phyloP scores from a whole-genome alignment of 1,284 basidiomycete species.

The Malassezia japonica region DNA sequence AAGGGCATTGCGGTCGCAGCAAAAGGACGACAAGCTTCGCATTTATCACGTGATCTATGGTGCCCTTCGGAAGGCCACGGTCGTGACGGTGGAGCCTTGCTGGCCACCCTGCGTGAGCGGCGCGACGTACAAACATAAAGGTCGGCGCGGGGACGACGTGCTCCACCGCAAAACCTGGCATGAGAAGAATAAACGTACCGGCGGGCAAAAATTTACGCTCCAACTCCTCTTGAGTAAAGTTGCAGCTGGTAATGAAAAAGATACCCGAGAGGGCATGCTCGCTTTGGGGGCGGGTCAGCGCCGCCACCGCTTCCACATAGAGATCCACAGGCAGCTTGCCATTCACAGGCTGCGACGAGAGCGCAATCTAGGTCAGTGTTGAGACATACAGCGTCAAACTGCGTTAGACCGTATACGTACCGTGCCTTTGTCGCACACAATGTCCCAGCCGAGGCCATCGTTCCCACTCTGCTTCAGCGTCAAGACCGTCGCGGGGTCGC shows the following conservation, averaged over 20 bases:
- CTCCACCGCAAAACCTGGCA: slow-evolving; percentile 24
- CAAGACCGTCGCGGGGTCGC: slow-evolving; percentile 20
- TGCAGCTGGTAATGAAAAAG: slow-evolving; percentile 74
- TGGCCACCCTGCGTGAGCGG: slow-evolving; percentile 21
- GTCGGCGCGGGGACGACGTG: slow-evolving; percentile 32
- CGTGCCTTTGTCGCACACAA: slow-evolving; percentile 49
- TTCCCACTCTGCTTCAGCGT: slow-evolving; percentile 12
- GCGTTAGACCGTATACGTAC: slow-evolving; percentile 37
- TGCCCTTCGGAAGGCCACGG: slow-evolving; percentile 24
- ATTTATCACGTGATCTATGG: slow-evolving; percentile 18
- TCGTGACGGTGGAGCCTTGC: slow-evolving; percentile 30
- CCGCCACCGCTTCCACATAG: slow-evolving; percentile 59
- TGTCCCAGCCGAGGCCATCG: slow-evolving; percentile 35
- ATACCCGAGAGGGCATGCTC: slow-evolving; percentile 58
- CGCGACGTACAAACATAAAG: slow-evolving; percentile 29
- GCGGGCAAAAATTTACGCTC: slow-evolving; percentile 54
- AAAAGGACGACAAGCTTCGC: background rate
- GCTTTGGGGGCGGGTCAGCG: slow-evolving; percentile 48
- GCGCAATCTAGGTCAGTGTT: slow-evolving; percentile 54
- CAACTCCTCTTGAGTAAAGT: slow-evolving; percentile 77
- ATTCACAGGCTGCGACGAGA: slow-evolving; percentile 58
- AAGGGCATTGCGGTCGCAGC: slow-evolving; percentile 48
- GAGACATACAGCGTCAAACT: slow-evolving; percentile 60
- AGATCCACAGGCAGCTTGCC: slow-evolving; percentile 56
- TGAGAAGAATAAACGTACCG: slow-evolving; percentile 2